Conservation (phyloP, 768 basidiomycete genomes). For the Suillus brevipes region DNA sequence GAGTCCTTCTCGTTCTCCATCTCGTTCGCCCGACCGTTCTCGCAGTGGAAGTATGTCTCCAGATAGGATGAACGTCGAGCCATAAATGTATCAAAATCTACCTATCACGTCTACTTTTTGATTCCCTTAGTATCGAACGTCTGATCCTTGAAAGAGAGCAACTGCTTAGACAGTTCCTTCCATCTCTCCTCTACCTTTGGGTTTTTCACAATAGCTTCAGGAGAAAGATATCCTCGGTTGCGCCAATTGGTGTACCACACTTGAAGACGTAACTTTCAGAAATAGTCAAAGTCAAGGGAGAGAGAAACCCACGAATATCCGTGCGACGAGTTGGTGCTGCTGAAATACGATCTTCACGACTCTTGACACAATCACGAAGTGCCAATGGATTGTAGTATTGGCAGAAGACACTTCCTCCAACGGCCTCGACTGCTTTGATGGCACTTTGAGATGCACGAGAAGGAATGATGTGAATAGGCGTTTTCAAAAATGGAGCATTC, state of each 20-base stretch:
- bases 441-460: conserved; percentile 87
- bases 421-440: conserved; percentile 77
- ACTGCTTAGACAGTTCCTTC: conserved; percentile 61
- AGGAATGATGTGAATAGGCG: conserved; percentile 76
- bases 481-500: conserved; percentile 67
- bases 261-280: conserved; percentile 27
- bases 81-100: conserved; percentile 18
- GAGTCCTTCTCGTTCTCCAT: conserved; percentile 55
- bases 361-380: conserved; percentile 75
- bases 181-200: conserved; percentile 72
- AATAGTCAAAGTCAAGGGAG: background rate
- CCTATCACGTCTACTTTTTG: conserved; percentile 20
- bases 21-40: conserved; percentile 47
- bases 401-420: conserved; percentile 83
- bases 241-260: conserved; percentile 77
- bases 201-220: conserved; percentile 53
- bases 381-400: conserved; percentile 90
- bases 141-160: conserved; percentile 50
- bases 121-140: conserved; percentile 31
- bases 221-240: conserved; percentile 77
- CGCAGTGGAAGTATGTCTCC: conserved; percentile 61
- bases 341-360: conserved; percentile 63
- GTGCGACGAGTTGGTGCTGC: conserved; percentile 85
- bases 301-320: conserved; percentile 68
- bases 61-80: conserved; percentile 50